Evolutionary conservation across 1,284 basidiomycete genomes (phyloP), one percentile per base, ranked within the genome.

Genomic region (Heterobasidion irregulare): DNA sequence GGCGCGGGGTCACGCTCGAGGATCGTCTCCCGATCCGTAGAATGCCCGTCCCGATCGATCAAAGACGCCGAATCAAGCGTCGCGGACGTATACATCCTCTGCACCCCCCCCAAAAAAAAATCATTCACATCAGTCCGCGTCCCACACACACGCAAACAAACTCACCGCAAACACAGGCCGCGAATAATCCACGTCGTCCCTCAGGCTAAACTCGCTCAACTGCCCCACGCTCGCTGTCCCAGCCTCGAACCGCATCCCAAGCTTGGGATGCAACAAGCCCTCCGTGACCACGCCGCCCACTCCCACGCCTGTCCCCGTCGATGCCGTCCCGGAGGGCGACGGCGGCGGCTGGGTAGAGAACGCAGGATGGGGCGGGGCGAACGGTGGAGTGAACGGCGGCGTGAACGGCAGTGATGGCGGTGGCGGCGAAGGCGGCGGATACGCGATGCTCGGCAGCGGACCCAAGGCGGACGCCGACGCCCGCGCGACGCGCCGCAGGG

Each of bases 121-220:
- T 5, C 13, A 12, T 13, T 12, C 33, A 38, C 5, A 44, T 44
- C 16, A 13, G 41, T 26, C 26, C 41, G 7, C 41, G 18, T 18
- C n/a, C 12, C 26, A 36, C 33, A n/a, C 9, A 50, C 49, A 4
- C 33, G 10, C 50, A 41, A 51, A 2, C 32, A 1, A 7, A 51
- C 50, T 19, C 32, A 51, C 50, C 34, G 50, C 33, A 16, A 16
- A 33, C 19, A 51, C 34, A 38, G 50, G 50, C 34, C 50, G 12
- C 34, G 50, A 51, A 38, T 51, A 51, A 38, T 51, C 50, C 50
- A 51, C 50, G 15, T 51, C 50, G 34, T 51, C 50, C 35, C 50
- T 34, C 50, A 51, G 16, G 38, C 50, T 51, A 33, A 51, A 19
- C 50, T 33, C 50, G 6, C 26, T 18, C 50, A 34, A 35, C 50